Percentiles rank a stretch among this genome's conserved stretches.
Evolutionary conservation across 2,329 filamentous ascomycete genomes (phyloP).

Genomic region (Pseudogymnoascus sp.): DNA sequence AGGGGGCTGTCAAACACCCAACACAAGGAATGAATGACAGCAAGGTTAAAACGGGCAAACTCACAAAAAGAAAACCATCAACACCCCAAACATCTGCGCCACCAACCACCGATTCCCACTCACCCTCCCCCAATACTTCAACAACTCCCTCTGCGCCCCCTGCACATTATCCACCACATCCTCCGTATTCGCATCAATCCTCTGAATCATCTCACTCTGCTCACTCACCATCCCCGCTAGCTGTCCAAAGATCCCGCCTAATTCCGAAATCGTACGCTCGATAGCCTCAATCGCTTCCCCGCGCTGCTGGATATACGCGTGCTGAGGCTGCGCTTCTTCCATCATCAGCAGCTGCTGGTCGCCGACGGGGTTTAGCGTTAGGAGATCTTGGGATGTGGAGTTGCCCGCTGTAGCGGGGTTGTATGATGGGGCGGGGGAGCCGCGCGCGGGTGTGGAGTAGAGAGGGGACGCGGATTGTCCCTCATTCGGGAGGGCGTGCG

Average conservation of each 20-base stretch:
- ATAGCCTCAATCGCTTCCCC: slow-evolving; percentile 96
- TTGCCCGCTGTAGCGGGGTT: slow-evolving; percentile 26
- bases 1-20: background rate
- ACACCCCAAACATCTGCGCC: slow-evolving; percentile 76
- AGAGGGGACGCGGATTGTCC: slow-evolving; percentile 75
- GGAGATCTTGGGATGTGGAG: slow-evolving; percentile 53
- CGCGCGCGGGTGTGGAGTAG: slow-evolving; percentile 68
- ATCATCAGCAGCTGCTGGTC: slow-evolving; percentile 87
- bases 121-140: slow-evolving; percentile 95
- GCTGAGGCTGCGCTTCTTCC: slow-evolving; percentile 81
- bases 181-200: slow-evolving; percentile 95
- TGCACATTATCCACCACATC: slow-evolving; percentile 98
- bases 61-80: slow-evolving; percentile 86
- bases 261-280: slow-evolving; percentile 85
- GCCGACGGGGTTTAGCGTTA: slow-evolving; percentile 76
- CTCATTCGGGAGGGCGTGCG: slow-evolving; percentile 56
- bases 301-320: slow-evolving; percentile 85
- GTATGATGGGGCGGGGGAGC: slow-evolving; percentile 53
- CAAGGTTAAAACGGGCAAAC: slow-evolving; percentile 15
- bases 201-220: slow-evolving; percentile 94
- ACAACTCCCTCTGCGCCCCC: slow-evolving; percentile 84
- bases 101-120: slow-evolving; percentile 94
- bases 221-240: slow-evolving; percentile 94
- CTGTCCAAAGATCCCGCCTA: slow-evolving; percentile 89
- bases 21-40: background rate